Conservation (phyloP, 208 protist species). For the Trypanosoma boissoni region DNA sequence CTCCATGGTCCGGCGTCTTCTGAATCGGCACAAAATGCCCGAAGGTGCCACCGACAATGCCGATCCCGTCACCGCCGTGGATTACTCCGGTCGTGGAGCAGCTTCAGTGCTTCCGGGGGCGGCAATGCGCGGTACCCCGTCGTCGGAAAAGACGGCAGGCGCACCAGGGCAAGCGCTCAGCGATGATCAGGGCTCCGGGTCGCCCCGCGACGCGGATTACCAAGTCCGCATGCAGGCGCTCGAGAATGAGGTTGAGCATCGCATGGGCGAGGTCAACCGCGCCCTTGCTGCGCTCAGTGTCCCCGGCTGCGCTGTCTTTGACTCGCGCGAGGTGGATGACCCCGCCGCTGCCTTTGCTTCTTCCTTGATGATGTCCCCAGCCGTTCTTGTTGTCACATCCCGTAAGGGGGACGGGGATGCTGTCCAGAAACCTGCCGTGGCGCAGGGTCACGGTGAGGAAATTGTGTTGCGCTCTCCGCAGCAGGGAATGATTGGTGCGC, state of each 20-base stretch:
- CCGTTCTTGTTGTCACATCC: slow-evolving; percentile 12
- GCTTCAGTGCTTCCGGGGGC: background rate
- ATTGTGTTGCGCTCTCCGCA: slow-evolving; percentile 51
- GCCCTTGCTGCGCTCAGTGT: slow-evolving; percentile 51
- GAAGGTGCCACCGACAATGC: background rate
- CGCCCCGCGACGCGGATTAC: background rate
- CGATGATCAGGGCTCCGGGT: too few relatives aligned
- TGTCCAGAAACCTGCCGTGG: background rate
- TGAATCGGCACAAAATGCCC: slow-evolving; percentile 9
- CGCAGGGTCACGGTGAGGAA: background rate
- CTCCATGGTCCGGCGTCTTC: slow-evolving; percentile 35
- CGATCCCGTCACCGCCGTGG: background rate
- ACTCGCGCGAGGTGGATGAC: slow-evolving; percentile 1
- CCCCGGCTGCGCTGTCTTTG: slow-evolving; percentile 17
- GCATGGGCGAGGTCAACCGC: slow-evolving; percentile 85
- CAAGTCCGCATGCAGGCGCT: slow-evolving; percentile 39
- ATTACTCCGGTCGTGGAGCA: background rate
- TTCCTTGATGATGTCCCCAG: background rate
- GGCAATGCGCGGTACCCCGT: background rate
- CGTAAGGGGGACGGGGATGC: background rate
- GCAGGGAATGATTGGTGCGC: slow-evolving; percentile 37
- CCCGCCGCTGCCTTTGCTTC: background rate
- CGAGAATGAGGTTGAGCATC: slow-evolving; percentile 77
- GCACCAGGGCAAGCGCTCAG: too few relatives aligned
- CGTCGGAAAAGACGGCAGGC: background rate